Evolutionary conservation across 148 eudicot genomes (phyloP).

Genomic region (Selenicereus undatus): DNA sequence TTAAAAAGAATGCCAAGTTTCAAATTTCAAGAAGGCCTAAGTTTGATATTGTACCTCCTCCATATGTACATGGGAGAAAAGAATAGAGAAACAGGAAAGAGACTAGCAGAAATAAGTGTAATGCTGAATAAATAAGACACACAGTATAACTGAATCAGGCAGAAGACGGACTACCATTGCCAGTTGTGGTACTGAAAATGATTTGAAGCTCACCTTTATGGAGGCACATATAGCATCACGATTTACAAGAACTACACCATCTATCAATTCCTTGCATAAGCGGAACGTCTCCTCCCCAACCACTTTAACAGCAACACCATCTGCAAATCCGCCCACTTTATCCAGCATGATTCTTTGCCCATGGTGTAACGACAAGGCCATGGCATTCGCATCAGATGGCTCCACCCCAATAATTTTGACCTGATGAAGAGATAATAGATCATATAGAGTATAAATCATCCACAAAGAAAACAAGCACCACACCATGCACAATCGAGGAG

Average conservation of each 20-base stretch:
- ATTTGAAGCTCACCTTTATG: constrained; percentile 57
- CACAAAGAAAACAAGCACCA: not conserved
- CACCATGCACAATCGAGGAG: not conserved
- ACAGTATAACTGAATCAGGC: too few species aligned
- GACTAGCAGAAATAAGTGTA: not conserved
- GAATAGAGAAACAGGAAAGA: not conserved
- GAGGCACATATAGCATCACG: constrained; percentile 99
- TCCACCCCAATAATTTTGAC: constrained; percentile 93
- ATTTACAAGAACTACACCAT: constrained; percentile 91
- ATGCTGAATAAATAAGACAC: not conserved
- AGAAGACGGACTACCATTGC: too few species aligned
- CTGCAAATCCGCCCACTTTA: constrained; percentile 97
- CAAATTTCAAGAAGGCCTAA: not conserved
- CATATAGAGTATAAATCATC: constrained; percentile 9
- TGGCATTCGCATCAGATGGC: constrained; percentile 92
- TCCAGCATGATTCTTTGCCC: constrained; percentile 74
- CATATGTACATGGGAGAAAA: not conserved
- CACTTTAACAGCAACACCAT: constrained; percentile 96
- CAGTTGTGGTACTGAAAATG: not conserved
- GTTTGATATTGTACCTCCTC: not conserved
- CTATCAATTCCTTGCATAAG: constrained; percentile 73
- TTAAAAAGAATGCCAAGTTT: not conserved
- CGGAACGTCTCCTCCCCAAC: constrained; percentile 94
- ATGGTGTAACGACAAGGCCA: constrained; percentile 93
- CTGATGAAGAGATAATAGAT: constrained; percentile 27